Evolutionary conservation across 768 basidiomycete species (phyloP), one percentile per base, ranked within the genome.

Genomic region (Polyporus arcularius): DNA sequence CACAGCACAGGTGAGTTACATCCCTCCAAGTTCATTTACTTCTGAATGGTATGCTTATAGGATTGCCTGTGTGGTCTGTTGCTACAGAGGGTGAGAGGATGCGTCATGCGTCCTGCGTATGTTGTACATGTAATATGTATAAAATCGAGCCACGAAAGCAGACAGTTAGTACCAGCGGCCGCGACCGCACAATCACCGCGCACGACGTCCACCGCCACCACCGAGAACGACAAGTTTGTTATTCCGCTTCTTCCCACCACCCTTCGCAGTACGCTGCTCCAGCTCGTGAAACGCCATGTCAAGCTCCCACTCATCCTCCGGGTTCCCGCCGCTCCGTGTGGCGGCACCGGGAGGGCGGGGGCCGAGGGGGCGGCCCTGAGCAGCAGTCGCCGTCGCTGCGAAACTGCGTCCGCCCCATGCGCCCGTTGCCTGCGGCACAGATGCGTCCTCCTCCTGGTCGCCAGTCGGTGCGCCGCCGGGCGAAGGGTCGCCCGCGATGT

Each of bases 341-440:
- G 67, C 53, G 51, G 65, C 71, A 61, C 73, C 52, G 71, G 73
- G 57, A 7, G 64, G 48, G 28, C 47, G 58, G 53, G 50, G 59
- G 15, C 60, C 60, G 21, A 47, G 59, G 21, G 45, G 53, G 5
- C 62, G 60, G n/a, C 63, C 60, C 55, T 54, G 51, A 47, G 63
- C 58, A 18, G 64, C 65, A 46, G 58, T 80, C 69, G 89, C 74
- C 0, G 92, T 88, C 10, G 90, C 87, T 12, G 93, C 93, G 71
- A 95, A 94, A 65, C 90, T 93, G 57, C 89, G 79, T 16, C 80
- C 77, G 26, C 91, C 91, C 92, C 91, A 94, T 30, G 84, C 90
- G 18, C 90, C 90, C n/a, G 58, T 18, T 3, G 57, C 49, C 53
- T 31, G 55, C 15, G 52, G 26, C 39, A 38, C 38, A n/a, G 35